These are phyloP conservation scores for Candida smagusa DNA, from an alignment of 1,139 yeast species.

Conservation along the genomic window DNA sequence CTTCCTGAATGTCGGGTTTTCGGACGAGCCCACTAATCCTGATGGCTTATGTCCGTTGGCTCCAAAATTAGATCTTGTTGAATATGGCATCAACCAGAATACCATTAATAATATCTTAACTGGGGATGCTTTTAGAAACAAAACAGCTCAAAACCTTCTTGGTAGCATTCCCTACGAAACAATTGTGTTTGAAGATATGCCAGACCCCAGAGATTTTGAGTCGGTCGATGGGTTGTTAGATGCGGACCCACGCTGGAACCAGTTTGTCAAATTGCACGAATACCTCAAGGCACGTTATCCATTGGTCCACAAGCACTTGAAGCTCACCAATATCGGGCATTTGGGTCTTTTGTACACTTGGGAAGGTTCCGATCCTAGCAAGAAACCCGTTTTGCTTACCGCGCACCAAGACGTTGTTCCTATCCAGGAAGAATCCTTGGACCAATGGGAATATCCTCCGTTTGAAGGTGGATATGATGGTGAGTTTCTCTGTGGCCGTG, in stretches of 20 bases:
- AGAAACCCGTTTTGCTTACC: constrained; percentile 41
- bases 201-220: constrained; percentile 16
- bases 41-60: constrained; percentile 36
- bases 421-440: constrained; percentile 36
- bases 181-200: constrained; percentile 52
- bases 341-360: constrained; percentile 36
- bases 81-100: constrained; percentile 18
- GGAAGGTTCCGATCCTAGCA: constrained; percentile 24
- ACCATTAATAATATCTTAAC: constrained; percentile 27
- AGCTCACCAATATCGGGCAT: constrained; percentile 29
- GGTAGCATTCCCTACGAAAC: constrained; percentile 64
- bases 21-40: constrained; percentile 6
- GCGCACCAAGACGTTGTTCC: constrained; percentile 55
- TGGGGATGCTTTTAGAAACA: constrained; percentile 36
- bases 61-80: constrained; percentile 26
- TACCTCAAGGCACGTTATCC: constrained; percentile 32
- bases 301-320: constrained; percentile 27
- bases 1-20: no score
- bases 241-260: constrained; percentile 25
- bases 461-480: constrained; percentile 43
- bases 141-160: constrained; percentile 42
- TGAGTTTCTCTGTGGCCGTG: constrained; percentile 41
- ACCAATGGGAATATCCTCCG: constrained; percentile 44
- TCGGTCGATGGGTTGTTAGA: constrained; percentile 21
- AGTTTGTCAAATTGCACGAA: constrained; percentile 26